phyloP scores from a whole-genome alignment of 1,139 yeast species.

The Petasospora rhodanensis region DNA sequence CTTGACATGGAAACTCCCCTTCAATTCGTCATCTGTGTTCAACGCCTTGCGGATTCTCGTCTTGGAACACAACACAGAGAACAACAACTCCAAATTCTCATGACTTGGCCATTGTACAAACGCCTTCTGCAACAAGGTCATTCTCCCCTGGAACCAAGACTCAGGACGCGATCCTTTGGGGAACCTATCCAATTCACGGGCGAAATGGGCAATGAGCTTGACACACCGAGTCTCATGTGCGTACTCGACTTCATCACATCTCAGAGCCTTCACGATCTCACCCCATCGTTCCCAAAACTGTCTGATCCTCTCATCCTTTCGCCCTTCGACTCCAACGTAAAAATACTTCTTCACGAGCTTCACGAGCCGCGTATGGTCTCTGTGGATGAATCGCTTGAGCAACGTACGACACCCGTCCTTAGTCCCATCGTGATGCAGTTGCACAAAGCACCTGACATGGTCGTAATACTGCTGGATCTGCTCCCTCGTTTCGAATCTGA shows the following conservation, averaged over 20 bases:
- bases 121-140: conserved; percentile 3
- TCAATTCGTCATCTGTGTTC: not conserved
- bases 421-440: conserved; percentile 7
- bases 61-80: conserved; percentile 1
- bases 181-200: not conserved
- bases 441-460: conserved; percentile 6
- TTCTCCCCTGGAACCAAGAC: not conserved
- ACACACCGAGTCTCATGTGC: conserved; percentile 3
- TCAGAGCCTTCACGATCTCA: conserved; percentile 1
- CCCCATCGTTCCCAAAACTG: conserved; percentile 3
- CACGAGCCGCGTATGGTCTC: conserved; percentile 3
- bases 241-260: not conserved
- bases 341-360: conserved; percentile 6
- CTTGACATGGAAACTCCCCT: not conserved
- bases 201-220: conserved; percentile 3
- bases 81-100: conserved; percentile 1
- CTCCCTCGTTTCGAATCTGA: too few species aligned
- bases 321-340: conserved; percentile 5
- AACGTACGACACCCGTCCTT: conserved; percentile 6
- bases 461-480: too few species aligned
- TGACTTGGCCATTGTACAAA: conserved; percentile 5
- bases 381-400: conserved; percentile 6
- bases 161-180: not conserved
- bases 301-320: conserved; percentile 5
- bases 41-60: not conserved